Evolutionary conservation across 495 filamentous ascomycete species (phyloP).

Genomic region (Talaromyces adpressus): DNA sequence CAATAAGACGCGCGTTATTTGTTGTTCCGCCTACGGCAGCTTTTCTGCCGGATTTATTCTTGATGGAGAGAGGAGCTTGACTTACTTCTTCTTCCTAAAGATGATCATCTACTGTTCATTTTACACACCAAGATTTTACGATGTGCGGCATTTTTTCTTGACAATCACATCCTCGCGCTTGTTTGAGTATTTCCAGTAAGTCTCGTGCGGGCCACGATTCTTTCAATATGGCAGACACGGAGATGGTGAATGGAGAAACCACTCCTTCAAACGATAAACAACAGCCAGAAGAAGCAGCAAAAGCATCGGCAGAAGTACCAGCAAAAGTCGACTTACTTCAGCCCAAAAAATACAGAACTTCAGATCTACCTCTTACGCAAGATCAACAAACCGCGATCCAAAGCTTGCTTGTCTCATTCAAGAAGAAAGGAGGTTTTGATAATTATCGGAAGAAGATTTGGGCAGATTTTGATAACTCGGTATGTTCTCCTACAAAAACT

Average conservation of each 20-base stretch:
- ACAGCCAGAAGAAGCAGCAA: conserved; percentile 18
- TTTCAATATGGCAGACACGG: conserved; percentile 36
- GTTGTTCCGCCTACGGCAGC: neutral
- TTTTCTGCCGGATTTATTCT: conserved; percentile 7
- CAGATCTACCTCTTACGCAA: conserved; percentile 70
- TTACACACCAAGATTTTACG: neutral
- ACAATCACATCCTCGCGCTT: neutral
- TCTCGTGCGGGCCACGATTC: conserved; percentile 14
- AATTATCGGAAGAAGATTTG: conserved; percentile 73
- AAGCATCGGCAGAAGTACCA: conserved; percentile 19
- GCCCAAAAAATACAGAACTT: conserved; percentile 72
- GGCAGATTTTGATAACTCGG: conserved; percentile 70
- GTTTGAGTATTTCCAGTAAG: neutral
- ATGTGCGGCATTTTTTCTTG: neutral
- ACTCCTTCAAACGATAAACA: neutral
- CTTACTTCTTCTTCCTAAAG: neutral
- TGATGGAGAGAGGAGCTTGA: neutral
- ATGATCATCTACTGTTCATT: neutral
- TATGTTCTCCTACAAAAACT: conserved; percentile 30
- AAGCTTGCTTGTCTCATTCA: conserved; percentile 69
- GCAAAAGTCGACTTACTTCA: conserved; percentile 31
- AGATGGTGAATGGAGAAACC: conserved; percentile 16
- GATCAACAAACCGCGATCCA: conserved; percentile 71
- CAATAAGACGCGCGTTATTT: neutral
- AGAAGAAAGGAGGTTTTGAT: conserved; percentile 89